Percentiles rank a stretch among this genome's conserved stretches.
phyloP scores from a whole-genome alignment of 371 early-diverging fungal genomes.

The Mortierella sp. region DNA sequence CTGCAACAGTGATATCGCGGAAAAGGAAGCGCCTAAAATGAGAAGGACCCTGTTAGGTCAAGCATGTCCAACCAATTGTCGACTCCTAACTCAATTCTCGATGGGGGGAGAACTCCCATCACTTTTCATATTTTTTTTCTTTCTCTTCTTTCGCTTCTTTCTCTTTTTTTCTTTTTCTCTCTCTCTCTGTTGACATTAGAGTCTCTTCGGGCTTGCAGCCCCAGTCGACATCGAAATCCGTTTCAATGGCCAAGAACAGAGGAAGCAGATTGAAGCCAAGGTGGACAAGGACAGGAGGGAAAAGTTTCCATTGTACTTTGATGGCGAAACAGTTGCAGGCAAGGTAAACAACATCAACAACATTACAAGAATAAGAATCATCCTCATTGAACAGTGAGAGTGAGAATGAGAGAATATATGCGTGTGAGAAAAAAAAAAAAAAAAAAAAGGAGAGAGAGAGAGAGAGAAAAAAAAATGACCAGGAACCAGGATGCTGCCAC shows the following conservation, averaged over 20 bases:
- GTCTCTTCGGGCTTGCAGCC: constrained; percentile 84
- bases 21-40: too few relatives aligned
- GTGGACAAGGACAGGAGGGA: constrained; percentile 89
- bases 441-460: not conserved
- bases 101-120: too few relatives aligned
- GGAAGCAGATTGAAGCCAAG: constrained; percentile 90
- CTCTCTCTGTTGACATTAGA: constrained; percentile 55
- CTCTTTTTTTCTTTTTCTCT: not conserved
- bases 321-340: constrained; percentile 94
- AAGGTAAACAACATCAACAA: constrained; percentile 80
- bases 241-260: constrained; percentile 76
- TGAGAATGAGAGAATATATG: too few relatives aligned
- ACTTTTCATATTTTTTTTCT: not conserved
- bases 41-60: too few relatives aligned
- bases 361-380: too few relatives aligned
- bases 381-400: too few relatives aligned
- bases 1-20: too few relatives aligned
- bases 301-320: constrained; percentile 94
- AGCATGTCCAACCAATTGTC: too few relatives aligned
- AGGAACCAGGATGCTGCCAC: too few relatives aligned
- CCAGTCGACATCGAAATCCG: constrained; percentile 90
- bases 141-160: not conserved
- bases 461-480: not conserved
- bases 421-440: too few relatives aligned
- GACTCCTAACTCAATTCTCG: too few relatives aligned